Evolutionary conservation across 2,329 filamentous ascomycete genomes (phyloP).

Genomic region (Talaromyces pinophilus): DNA sequence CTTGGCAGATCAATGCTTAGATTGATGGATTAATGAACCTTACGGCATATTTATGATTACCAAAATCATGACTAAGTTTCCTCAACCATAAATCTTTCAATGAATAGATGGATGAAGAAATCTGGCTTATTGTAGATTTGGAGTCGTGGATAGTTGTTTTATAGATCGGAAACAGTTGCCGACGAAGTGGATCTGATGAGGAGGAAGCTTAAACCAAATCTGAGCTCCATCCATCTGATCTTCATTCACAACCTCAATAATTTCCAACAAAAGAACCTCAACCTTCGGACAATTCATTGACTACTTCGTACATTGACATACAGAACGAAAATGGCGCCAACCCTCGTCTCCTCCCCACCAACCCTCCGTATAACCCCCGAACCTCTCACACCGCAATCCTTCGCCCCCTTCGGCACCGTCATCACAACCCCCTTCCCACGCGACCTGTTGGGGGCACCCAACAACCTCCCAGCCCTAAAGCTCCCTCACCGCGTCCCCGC

Average conservation of each 20-base stretch:
- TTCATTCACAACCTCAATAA: neutral
- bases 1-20: neutral
- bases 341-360: conserved; percentile 38
- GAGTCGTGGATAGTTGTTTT: too few species aligned
- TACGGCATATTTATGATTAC: neutral
- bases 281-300: neutral
- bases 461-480: conserved; percentile 47
- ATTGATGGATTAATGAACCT: neutral
- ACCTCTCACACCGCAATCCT: conserved; percentile 68
- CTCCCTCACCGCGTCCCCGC: conserved; percentile 40
- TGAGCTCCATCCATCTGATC: neutral
- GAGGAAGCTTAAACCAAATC: neutral
- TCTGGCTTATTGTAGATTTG: neutral
- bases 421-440: conserved; percentile 69
- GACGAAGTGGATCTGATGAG: conserved; percentile 2
- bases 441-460: conserved; percentile 48
- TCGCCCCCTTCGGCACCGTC: conserved; percentile 80
- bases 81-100: neutral
- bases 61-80: too few species aligned
- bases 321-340: conserved; percentile 31
- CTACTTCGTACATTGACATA: neutral
- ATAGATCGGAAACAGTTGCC: conserved; percentile 1
- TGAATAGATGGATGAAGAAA: neutral
- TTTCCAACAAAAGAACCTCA: neutral
- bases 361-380: conserved; percentile 57